These are phyloP conservation scores for Millerozyma miso DNA, from an alignment of 805 yeast species.

Conservation along the genomic window DNA sequence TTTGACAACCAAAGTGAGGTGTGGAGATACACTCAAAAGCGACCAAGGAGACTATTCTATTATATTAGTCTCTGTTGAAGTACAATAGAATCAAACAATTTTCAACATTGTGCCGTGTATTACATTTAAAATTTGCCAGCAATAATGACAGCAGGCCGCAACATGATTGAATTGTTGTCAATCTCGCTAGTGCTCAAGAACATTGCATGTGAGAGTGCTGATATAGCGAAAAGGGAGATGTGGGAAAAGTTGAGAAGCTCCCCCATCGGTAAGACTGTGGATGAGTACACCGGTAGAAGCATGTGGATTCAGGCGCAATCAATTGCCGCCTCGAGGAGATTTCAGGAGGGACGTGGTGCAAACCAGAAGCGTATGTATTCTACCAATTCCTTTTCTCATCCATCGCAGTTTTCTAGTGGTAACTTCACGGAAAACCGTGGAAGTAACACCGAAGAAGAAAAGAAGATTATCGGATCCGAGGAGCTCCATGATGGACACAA, in stretches of 20 bases:
- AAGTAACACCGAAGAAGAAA: neutral
- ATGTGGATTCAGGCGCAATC: neutral
- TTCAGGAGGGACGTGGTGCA: neutral
- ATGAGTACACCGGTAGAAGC: neutral
- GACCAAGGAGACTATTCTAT: too few species aligned
- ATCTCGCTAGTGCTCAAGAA: neutral
- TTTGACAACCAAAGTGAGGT: too few species aligned
- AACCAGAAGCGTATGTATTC: slow-evolving; percentile 10
- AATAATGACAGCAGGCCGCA: neutral
- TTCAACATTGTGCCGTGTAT: too few species aligned
- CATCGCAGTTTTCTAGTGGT: slow-evolving; percentile 3
- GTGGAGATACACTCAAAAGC: too few species aligned
- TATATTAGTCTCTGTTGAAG: too few species aligned
- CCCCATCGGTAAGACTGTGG: neutral
- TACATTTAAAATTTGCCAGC: neutral
- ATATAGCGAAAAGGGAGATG: neutral
- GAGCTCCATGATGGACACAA: slow-evolving; percentile 32
- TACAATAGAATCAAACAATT: too few species aligned
- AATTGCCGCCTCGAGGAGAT: neutral
- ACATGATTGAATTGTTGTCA: neutral
- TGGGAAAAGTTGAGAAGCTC: neutral
- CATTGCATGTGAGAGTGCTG: neutral
- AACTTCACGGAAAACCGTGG: neutral
- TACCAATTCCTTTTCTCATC: slow-evolving; percentile 11
- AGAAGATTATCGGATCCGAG: slow-evolving; percentile 16